Conservation (phyloP, 257 asterid species). For the Paraleonurus japonicus region DNA sequence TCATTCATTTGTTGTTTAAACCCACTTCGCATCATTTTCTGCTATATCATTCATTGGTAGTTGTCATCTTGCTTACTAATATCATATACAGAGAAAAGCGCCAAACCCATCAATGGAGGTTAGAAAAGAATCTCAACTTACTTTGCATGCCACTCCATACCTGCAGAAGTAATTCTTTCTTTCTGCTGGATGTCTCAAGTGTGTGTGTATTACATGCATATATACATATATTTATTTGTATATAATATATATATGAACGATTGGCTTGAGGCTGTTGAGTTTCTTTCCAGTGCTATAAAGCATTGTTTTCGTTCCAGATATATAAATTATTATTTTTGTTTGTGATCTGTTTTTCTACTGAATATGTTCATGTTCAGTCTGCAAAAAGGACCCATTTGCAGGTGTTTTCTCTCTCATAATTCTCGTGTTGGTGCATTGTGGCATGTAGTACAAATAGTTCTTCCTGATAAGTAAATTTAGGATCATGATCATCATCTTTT, state of each 20-base stretch:
- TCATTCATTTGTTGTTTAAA: constrained; percentile 7
- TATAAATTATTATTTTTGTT: neutral
- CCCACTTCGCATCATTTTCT: constrained; percentile 3
- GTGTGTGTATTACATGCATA: constrained; percentile 19
- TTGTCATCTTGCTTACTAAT: neutral
- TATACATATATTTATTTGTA: neutral
- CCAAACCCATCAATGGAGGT: neutral
- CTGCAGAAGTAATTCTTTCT: neutral
- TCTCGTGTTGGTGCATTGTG: neutral
- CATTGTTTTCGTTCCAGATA: constrained; percentile 15
- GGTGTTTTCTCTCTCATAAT: constrained; percentile 20
- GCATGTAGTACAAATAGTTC: neutral
- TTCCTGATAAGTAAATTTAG: neutral
- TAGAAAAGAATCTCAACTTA: neutral
- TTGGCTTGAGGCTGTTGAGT: constrained; percentile 25
- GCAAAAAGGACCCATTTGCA: constrained; percentile 9
- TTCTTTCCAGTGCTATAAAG: constrained; percentile 10
- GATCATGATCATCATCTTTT: neutral
- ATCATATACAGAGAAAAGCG: neutral
- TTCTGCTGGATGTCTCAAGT: neutral
- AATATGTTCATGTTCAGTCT: constrained; percentile 12
- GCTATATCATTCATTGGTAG: neutral
- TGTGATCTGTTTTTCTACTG: neutral
- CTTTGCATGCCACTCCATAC: constrained; percentile 19
- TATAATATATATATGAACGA: neutral